Evolutionary conservation across 2,329 filamentous ascomycete species (phyloP), one percentile per base, ranked within the genome.

Genomic region (Fusarium cicatricum): DNA sequence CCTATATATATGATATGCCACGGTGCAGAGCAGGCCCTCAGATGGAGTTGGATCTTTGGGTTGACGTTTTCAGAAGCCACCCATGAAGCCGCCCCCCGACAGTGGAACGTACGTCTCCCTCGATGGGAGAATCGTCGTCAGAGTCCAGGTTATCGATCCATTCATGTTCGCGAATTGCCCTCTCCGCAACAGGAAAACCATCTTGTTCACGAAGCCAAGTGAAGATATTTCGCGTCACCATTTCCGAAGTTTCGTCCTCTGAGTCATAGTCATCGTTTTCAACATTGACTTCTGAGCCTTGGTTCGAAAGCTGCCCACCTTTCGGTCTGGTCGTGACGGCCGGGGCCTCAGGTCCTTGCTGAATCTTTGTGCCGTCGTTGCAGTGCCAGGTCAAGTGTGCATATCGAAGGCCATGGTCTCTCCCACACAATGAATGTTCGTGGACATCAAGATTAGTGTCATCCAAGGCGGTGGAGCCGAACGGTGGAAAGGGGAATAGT

Each of bases 131-230:
- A 17, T 67, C 66, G 15, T 70, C 67, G 10, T 69, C 67, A 17
- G 46, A 62, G 8, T 70, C 58, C 15, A 70, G 47, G 46, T 70
- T 68, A 9, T 68, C 68, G 34, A 71, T 68, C 70, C 70, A 72
- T 37, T 68, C 62, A 32, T 71, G 70, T 37, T 70, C 48, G 26
- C 65, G 62, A 44, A 72, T 69, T 29, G 39, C 65, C 31, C 62
- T 65, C 46, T 71, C 69, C 1, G 62, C 65, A 12, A 72, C 55
- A 11, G 69, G 67, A 55, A 70, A 72, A 2, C 69, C 66, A 11
- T 66, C 64, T 3, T 66, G 47, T 23, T 60, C 65, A 23, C 67
- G 67, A 11, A 72, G 65, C 65, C 66, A 72, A 21, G 60, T 67
- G 29, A 72, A 72, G 36, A 71, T 62, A 26, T 71, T 70, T 15